Evolutionary conservation across 179 eudicot species (phyloP), one percentile per base, ranked within the genome.

Genomic region (Silene coronaria): DNA sequence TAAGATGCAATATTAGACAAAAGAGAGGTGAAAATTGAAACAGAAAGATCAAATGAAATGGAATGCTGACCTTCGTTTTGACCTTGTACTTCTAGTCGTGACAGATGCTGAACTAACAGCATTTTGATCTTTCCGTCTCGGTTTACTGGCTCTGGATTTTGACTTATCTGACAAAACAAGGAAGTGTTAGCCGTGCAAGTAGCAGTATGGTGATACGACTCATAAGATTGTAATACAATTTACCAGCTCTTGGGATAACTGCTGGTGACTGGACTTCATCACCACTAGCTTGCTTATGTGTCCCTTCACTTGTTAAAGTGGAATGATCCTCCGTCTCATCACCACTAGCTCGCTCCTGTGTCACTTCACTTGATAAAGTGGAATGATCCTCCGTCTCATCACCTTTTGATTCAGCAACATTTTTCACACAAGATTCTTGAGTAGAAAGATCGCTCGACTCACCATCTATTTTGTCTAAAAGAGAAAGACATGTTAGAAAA

Each of bases 241-340:
- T 13, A 65, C 23, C 28, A 90, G 96, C 93, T 88, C 77, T 85
- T 12, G 27, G 72, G 75, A 36, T 55, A 76, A 75, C 59, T 30
- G 51, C 72, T 12, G 93, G 84, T 3, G 98, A 91, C 73, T 81
- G 87, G 70, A 89, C 86, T 87, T 91, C 96, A 59, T 85, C 81
- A 13, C 80, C 87, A 71, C 71, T 70, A 60, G 74, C 53, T 68
- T 83, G 86, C 38, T 66, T 32, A 30, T 91, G 87, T 63, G 88
- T 83, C 74, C 75, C 78, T 74, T 84, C 89, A 85, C 89, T 88
- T 38, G 89, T 75, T 75, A 82, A 61, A 57, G 79, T 78, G 30
- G 92, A 87, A 74, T 53, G 62, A 69, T 75, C 86, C 38, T 85
- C 84, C 63, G 71, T 71, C 62, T 82, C 85, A n/a, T 23, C 73